Base-by-base conservation (phyloP, 208 protist species). In the Sergeia podlipaevii region DNA sequence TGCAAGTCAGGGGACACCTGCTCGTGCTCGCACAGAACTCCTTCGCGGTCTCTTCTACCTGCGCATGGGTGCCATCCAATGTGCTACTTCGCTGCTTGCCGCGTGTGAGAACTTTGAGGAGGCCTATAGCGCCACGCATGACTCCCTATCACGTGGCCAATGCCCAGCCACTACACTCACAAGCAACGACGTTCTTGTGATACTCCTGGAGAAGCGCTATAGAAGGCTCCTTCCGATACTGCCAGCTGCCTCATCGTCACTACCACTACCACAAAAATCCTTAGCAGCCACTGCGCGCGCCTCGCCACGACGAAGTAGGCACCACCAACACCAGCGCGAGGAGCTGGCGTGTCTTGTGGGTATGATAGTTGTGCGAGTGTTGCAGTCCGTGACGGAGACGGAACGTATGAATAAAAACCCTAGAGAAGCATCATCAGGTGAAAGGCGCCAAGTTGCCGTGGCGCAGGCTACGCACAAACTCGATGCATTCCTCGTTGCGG, bases 41-140 rank as follows among this genome's bases (percentile, higher is more conserved):
- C 60, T 80, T 6, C 54, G 69, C 20, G 85, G 77, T 3, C 65
- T 72, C 28, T 89, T 83, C 52, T 75, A 78, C 41, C 54, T 89
- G 28, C 52, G 64, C 23, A 46, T 69, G 23, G 74, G 75, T 10
- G 55, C 48, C 51, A n/a, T 70, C 39, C 17, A 30, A 11, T 50
- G 66, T 47, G 68, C 73, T n/a, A 61, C 74, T 11, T 66, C 64
- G 2, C 43, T 78, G 4, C 63, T 83, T 15, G 79, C 77, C n/a
- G 65, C 70, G 33, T 91, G 80, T 50, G 72, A 88, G 37, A 65
- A 48, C 38, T 85, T 90, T 49, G 79, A 86, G 28, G 73, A 80
- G 34, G 65, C 87, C 21, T 85, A 80, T 56, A 58, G 44, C n/a
- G n/a, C 21, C 38, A 60, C 17, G 28, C 26, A 36, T 11, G 10